Base-by-base conservation (phyloP, 2,329 filamentous ascomycete genomes). In the Proliferodiscus dingleyae region DNA sequence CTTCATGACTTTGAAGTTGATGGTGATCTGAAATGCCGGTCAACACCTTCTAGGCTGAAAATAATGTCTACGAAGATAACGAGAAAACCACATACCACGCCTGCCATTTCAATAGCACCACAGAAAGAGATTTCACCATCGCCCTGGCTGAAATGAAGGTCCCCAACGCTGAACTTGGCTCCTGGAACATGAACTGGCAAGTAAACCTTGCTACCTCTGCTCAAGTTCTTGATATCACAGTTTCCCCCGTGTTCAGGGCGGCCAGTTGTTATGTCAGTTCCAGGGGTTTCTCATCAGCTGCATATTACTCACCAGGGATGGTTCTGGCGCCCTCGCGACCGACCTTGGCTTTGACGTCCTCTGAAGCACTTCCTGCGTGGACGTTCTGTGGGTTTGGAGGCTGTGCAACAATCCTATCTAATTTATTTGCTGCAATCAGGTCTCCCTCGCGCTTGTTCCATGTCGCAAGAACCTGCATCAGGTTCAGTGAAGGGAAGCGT, bases 91-190 rank as follows among this genome's bases (percentile, higher is more conserved):
- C 42, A 3, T 49, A 49, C 46, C 34, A 88, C 72, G 4, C 89
- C 89, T 0, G 89, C 88, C 87, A 96, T 96, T 66, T 96, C 90
- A 58, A 95, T 96, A 5, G 89, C 90, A 16, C 85, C 85, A 53
- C 85, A 89, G 62, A 89, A 96, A 2, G 82, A 88, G 49, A 95
- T 94, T 64, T 95, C 89, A 5, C 89, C 89, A 61, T 95, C 89
- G 7, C 89, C 89, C 67, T 94, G 86, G 3, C 80, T 83, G 66
- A 93, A 94, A 66, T 94, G 89, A 28, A 95, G 68, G 62, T 95
- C 90, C 10, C 90, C 90, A 0, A 95, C 90, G 34, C 80, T 86
- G 67, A 95, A 95, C 62, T 94, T 94, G 36, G 89, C 90, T 0
- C 90, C 90, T 0, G 75, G 68, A 4, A 96, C 87, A 59, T 95